Conservation (phyloP, 2,329 filamentous ascomycete species). For the Fusarium sp. region DNA sequence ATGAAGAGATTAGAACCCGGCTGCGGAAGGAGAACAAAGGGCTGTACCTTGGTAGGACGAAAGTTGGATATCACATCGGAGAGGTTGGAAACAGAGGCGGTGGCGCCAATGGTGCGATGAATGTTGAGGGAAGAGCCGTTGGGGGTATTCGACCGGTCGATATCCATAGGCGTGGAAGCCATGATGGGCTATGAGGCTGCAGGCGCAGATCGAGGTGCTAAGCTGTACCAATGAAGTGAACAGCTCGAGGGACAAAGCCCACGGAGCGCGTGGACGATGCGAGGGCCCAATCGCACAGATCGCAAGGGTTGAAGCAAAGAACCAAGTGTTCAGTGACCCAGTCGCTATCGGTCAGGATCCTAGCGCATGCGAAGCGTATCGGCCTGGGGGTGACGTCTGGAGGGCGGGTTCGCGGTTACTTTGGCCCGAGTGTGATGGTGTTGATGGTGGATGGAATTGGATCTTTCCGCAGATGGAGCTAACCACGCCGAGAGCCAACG, state of each 20-base stretch:
- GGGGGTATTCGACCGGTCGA: slow-evolving; percentile 55
- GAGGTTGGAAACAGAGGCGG: slow-evolving; percentile 68
- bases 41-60: slow-evolving; percentile 74
- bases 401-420: slow-evolving; percentile 8
- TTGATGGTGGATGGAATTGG: slow-evolving; percentile 17
- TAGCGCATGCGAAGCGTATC: not conserved
- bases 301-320: not conserved
- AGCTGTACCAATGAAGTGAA: not conserved
- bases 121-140: slow-evolving; percentile 59
- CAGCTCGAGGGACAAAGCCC: slow-evolving; percentile 12
- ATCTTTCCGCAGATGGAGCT: slow-evolving; percentile 25
- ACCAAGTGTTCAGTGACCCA: not conserved
- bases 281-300: slow-evolving; percentile 1
- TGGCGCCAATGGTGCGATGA: slow-evolving; percentile 55
- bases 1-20: not conserved
- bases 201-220: not conserved
- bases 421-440: slow-evolving; percentile 14
- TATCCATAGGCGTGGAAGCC: slow-evolving; percentile 65
- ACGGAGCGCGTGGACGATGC: not conserved
- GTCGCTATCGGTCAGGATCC: not conserved
- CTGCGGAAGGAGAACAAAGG: not conserved
- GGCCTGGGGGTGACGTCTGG: not conserved
- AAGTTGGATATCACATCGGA: slow-evolving; percentile 80
- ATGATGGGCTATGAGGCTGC: slow-evolving; percentile 46
- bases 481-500: slow-evolving; percentile 2